These are phyloP conservation scores for Fagopyrum homotropicum DNA, from an alignment of 148 eudicot species.

Conservation along the genomic window DNA sequence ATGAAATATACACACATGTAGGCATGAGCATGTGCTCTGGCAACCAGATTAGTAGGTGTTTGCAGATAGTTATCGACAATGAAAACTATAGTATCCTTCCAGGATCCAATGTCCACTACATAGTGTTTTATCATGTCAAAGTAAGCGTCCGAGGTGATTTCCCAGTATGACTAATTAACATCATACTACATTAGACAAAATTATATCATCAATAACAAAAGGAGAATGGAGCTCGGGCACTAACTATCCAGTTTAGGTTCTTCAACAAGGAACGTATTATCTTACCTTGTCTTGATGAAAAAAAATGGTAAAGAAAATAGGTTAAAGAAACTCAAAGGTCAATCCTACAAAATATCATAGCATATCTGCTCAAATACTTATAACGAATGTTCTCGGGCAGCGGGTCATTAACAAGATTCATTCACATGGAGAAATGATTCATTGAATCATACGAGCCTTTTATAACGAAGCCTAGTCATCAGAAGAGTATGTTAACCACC, in stretches of 20 bases:
- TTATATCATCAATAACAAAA: too few relatives aligned
- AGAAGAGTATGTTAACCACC: neutral
- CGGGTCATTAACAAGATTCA: conserved; percentile 27
- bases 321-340: too few relatives aligned
- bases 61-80: conserved; percentile 61
- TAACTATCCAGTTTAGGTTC: too few relatives aligned
- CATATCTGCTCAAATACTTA: too few relatives aligned
- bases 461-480: neutral
- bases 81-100: conserved; percentile 86
- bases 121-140: conserved; percentile 64
- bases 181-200: neutral
- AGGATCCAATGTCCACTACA: conserved; percentile 89
- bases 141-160: conserved; percentile 91
- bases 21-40: conserved; percentile 84
- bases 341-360: too few relatives aligned
- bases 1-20: conserved; percentile 44
- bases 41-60: conserved; percentile 77
- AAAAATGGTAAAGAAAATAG: conserved; percentile 22
- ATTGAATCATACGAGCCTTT: conserved; percentile 21
- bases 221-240: too few relatives aligned
- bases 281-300: neutral
- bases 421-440: conserved; percentile 88
- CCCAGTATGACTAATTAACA: conserved; percentile 48
- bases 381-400: too few relatives aligned
- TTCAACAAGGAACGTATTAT: too few relatives aligned